Evolutionary conservation across 768 basidiomycete genomes (phyloP).

Genomic region (Mycena capillaripes): DNA sequence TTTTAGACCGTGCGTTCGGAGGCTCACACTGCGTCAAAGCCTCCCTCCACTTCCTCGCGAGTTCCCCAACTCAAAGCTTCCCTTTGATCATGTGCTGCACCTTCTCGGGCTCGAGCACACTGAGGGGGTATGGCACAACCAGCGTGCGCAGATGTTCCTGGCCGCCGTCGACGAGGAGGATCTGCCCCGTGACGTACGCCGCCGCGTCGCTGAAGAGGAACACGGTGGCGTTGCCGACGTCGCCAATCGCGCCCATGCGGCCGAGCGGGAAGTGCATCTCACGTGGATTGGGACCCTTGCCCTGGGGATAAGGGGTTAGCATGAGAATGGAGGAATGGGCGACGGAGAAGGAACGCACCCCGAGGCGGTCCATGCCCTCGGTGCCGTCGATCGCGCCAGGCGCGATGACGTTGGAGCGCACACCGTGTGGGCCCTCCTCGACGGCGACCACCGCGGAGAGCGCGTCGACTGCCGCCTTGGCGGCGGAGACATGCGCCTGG

Average conservation of each 20-base stretch:
- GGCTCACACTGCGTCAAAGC: background rate
- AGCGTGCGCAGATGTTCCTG: constrained; percentile 64
- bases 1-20: background rate
- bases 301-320: background rate
- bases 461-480: constrained; percentile 95
- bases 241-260: constrained; percentile 69
- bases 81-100: constrained; percentile 66
- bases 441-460: constrained; percentile 88
- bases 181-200: constrained; percentile 80
- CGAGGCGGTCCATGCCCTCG: constrained; percentile 78
- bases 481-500: constrained; percentile 95
- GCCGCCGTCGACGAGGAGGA: constrained; percentile 81
- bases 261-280: constrained; percentile 56
- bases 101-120: constrained; percentile 72
- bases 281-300: constrained; percentile 34
- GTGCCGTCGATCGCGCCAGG: constrained; percentile 89
- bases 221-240: constrained; percentile 78
- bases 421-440: constrained; percentile 95
- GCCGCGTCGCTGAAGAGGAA: constrained; percentile 90
- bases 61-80: constrained; percentile 47
- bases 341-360: constrained; percentile 13
- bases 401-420: constrained; percentile 89
- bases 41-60: background rate
- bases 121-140: constrained; percentile 72
- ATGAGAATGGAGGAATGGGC: too few relatives aligned